Evolutionary conservation across 1,284 basidiomycete species (phyloP).

Genomic region (Malassezia equina): DNA sequence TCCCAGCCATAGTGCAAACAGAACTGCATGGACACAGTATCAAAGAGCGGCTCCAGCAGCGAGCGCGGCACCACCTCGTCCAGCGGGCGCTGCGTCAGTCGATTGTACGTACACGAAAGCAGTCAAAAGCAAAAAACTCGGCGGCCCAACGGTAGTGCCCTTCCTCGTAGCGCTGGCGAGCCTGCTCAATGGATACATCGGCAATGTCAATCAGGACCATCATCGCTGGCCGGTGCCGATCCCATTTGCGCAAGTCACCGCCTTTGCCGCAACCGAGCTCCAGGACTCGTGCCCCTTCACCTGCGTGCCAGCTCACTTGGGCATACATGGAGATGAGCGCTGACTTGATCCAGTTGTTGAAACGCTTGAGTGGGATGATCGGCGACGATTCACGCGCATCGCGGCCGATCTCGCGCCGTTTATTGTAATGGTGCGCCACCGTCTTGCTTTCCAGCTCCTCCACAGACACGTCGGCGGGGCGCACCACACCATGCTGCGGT

Average conservation of each 20-base stretch:
- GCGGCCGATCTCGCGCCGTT: conserved; percentile 78
- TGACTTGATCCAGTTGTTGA: conserved; percentile 73
- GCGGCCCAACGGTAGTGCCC: conserved; percentile 60
- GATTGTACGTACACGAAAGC: conserved; percentile 57
- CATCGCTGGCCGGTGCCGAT: conserved; percentile 69
- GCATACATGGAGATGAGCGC: conserved; percentile 25
- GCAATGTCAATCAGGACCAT: conserved; percentile 85
- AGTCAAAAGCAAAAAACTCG: conserved; percentile 76
- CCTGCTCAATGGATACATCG: conserved; percentile 78
- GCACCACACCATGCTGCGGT: not conserved
- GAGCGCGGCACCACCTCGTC: conserved; percentile 60
- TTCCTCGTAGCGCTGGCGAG: conserved; percentile 58
- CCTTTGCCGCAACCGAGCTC: conserved; percentile 98
- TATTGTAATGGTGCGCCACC: conserved; percentile 56
- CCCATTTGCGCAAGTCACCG: conserved; percentile 93
- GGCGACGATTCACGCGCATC: conserved; percentile 76
- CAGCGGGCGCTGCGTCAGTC: conserved; percentile 54
- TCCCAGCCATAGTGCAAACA: conserved; percentile 99
- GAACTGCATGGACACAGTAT: conserved; percentile 95
- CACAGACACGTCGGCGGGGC: not conserved
- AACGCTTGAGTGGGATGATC: conserved; percentile 89
- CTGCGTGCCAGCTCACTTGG: conserved; percentile 9
- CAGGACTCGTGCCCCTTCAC: conserved; percentile 61
- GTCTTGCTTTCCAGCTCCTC: not conserved
- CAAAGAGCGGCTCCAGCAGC: conserved; percentile 60